phyloP scores from a whole-genome alignment of 495 filamentous ascomycete species.

The Aspergillus bridgeri region DNA sequence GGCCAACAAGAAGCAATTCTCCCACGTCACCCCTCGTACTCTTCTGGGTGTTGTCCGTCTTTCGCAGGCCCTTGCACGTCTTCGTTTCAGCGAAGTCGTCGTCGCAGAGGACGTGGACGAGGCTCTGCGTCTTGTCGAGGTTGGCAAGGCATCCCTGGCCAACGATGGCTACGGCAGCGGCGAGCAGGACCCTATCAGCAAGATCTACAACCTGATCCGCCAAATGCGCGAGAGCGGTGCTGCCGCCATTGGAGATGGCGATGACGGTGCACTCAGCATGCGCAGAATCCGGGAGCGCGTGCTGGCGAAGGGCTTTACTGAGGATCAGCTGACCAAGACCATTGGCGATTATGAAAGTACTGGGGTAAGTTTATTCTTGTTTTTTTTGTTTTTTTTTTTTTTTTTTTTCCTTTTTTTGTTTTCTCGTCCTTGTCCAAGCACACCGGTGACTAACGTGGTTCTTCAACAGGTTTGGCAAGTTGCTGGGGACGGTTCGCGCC shows the following conservation, averaged over 20 bases:
- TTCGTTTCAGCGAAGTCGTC: slow-evolving; percentile 80
- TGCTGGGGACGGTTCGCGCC: slow-evolving; percentile 73
- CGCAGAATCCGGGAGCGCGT: slow-evolving; percentile 83
- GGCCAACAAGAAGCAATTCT: slow-evolving; percentile 81
- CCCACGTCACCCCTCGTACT: slow-evolving; percentile 88
- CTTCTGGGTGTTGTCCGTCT: slow-evolving; percentile 89
- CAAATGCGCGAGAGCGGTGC: slow-evolving; percentile 78
- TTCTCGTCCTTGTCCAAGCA: too few relatives aligned
- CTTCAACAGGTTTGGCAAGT: slow-evolving; percentile 86
- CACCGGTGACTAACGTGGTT: slow-evolving; percentile 18
- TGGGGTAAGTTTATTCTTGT: slow-evolving; percentile 64
- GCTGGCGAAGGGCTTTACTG: slow-evolving; percentile 93
- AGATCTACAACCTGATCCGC: slow-evolving; percentile 91
- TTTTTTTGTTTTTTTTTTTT: slow-evolving; percentile 22
- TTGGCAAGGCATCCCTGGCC: slow-evolving; percentile 82
- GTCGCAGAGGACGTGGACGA: slow-evolving; percentile 94
- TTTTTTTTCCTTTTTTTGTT: slow-evolving; percentile 2
- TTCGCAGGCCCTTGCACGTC: slow-evolving; percentile 89
- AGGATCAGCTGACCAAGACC: slow-evolving; percentile 80
- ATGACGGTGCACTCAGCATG: slow-evolving; percentile 77
- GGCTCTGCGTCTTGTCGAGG: slow-evolving; percentile 83
- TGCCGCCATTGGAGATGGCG: slow-evolving; percentile 67
- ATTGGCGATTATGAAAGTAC: slow-evolving; percentile 85
- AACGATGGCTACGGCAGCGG: slow-evolving; percentile 56
- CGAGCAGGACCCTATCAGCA: slow-evolving; percentile 77